Conservation (phyloP, 1,284 basidiomycete species). For the Vanrija humicola region DNA sequence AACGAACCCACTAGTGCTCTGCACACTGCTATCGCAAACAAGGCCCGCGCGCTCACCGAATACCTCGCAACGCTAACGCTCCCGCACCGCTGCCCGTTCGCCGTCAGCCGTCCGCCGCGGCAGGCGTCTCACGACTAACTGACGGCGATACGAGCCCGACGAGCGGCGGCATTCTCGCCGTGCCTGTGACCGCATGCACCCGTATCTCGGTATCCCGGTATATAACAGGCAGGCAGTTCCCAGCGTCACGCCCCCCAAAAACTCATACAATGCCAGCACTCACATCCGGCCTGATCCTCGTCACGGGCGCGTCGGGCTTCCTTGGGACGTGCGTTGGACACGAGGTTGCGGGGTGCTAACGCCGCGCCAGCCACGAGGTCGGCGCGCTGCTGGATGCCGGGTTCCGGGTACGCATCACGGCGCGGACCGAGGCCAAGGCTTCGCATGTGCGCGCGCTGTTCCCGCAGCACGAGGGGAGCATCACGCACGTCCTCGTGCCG, state of each 20-base stretch:
- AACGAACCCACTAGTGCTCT: too few species aligned
- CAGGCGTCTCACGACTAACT: too few species aligned
- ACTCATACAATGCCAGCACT: constrained; percentile 48
- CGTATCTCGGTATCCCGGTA: too few species aligned
- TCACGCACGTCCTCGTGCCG: not conserved
- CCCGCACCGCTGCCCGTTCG: too few species aligned
- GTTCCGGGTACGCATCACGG: not conserved
- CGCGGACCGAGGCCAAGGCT: not conserved
- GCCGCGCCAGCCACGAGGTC: not conserved
- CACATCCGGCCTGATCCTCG: constrained; percentile 45
- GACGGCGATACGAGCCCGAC: too few species aligned
- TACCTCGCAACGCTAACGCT: too few species aligned
- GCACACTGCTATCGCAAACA: too few species aligned
- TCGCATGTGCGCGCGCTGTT: constrained; percentile 47
- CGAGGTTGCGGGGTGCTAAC: not conserved
- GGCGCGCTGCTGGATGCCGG: not conserved
- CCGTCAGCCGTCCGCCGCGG: too few species aligned
- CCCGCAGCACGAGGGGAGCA: constrained; percentile 15
- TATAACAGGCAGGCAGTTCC: too few species aligned
- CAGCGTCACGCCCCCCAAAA: not conserved
- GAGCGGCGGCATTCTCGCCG: too few species aligned
- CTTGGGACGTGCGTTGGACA: constrained; percentile 39
- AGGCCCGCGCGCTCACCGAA: too few species aligned
- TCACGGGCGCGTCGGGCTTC: constrained; percentile 46
- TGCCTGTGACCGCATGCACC: too few species aligned